Percentiles rank a stretch among this genome's conserved stretches.
Conservation (phyloP, 352 stramenopile genomes). For the Phytophthora capsici region DNA sequence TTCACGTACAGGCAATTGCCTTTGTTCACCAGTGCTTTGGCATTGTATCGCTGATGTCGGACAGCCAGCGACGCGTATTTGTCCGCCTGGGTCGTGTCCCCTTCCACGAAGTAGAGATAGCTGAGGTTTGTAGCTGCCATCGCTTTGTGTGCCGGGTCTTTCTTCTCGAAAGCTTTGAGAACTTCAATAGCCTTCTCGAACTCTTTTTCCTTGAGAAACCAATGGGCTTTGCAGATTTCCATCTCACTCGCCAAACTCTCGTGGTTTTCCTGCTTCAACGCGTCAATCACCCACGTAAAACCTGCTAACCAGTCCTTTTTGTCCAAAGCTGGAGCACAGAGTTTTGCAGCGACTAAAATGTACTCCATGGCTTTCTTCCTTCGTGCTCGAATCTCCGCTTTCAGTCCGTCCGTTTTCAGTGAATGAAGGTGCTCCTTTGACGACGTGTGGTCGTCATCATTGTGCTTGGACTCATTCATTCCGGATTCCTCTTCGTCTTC, state of each 20-base stretch:
- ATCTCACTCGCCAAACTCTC: constrained; percentile 93
- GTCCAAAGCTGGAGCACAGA: constrained; percentile 94
- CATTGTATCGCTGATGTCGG: constrained; percentile 95
- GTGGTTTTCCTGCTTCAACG: constrained; percentile 90
- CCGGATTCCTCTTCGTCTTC: constrained; percentile 86
- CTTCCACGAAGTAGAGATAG: constrained; percentile 97
- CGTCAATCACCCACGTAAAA: constrained; percentile 95
- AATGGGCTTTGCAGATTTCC: constrained; percentile 88
- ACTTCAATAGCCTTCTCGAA: constrained; percentile 95
- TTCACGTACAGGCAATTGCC: constrained; percentile 96
- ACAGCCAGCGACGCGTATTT: constrained; percentile 93
- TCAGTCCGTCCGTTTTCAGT: constrained; percentile 73
- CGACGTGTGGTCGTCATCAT: constrained; percentile 43
- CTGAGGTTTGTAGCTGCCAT: constrained; percentile 96
- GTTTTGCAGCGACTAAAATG: constrained; percentile 94
- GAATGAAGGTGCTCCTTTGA: constrained; percentile 65
- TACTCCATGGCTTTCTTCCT: constrained; percentile 89
- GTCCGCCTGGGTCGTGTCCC: constrained; percentile 90
- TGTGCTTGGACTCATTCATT: constrained; percentile 59
- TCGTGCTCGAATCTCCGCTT: constrained; percentile 76
- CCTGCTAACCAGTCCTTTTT: constrained; percentile 92
- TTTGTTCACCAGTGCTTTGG: constrained; percentile 98
- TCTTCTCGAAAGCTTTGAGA: constrained; percentile 97
- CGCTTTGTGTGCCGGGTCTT: constrained; percentile 92
- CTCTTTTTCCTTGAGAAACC: constrained; percentile 93